Percentiles rank a stretch among this genome's conserved stretches.
Conservation (phyloP, 2,329 filamentous ascomycete species). For the Hyphodiscus sp. region DNA sequence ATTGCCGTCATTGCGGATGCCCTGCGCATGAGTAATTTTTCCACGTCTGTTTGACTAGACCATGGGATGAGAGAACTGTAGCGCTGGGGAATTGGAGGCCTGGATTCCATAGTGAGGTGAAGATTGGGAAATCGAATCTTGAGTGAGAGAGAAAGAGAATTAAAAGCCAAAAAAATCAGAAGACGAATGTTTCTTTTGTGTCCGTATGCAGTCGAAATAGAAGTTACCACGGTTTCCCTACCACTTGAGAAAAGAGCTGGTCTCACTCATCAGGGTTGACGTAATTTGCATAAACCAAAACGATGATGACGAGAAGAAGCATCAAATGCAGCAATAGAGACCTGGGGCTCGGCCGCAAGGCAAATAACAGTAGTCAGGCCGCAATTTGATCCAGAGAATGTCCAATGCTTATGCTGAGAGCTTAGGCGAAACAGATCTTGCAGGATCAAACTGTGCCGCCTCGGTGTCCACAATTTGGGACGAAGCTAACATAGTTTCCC, state of each 20-base stretch:
- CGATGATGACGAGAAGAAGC: not conserved
- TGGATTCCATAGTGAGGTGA: slow-evolving; percentile 5
- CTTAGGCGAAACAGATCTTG: not conserved
- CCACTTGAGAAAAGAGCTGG: too few species aligned
- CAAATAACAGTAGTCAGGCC: not conserved
- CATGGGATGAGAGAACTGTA: slow-evolving; percentile 6
- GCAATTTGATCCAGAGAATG: not conserved
- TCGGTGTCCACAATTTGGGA: too few species aligned
- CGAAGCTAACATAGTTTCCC: not conserved
- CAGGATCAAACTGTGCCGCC: not conserved
- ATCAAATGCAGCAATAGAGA: not conserved
- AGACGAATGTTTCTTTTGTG: too few species aligned
- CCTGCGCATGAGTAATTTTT: slow-evolving; percentile 1
- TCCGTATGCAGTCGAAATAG: too few species aligned
- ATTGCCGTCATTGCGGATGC: not conserved
- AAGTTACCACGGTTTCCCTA: not conserved
- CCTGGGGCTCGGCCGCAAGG: not conserved
- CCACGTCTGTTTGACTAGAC: slow-evolving; percentile 1
- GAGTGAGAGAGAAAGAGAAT: too few species aligned
- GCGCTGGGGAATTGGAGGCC: slow-evolving; percentile 4
- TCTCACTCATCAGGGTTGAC: too few species aligned
- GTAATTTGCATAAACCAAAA: not conserved
- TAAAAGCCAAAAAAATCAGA: too few species aligned
- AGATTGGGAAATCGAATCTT: not conserved
- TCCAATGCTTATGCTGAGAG: not conserved